A percentile compares a stretch with the other conserved stretches of the same genome.
Evolutionary conservation across 2,329 filamentous ascomycete genomes (phyloP).

Genomic region (Conoideocrella luteorostrata): DNA sequence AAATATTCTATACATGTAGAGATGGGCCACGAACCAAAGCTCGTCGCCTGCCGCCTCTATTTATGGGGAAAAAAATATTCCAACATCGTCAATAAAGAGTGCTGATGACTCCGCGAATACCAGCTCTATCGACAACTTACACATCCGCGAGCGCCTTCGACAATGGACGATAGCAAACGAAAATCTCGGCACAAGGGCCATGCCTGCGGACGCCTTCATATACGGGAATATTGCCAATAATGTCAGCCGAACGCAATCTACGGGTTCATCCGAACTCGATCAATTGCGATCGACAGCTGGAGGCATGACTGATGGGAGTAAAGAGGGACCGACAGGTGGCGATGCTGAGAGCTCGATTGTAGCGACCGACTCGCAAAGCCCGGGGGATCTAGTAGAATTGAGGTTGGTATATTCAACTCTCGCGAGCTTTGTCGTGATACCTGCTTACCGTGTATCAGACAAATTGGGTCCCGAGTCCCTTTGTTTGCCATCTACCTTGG

Average conservation of each 20-base stretch:
- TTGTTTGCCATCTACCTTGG: constrained; percentile 49
- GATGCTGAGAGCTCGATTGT: constrained; percentile 20
- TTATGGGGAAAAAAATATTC: neutral
- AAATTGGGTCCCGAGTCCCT: constrained; percentile 34
- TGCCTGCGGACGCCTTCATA: constrained; percentile 20
- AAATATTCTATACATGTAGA: constrained; percentile 5
- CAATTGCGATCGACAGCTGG: constrained; percentile 17
- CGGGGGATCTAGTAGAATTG: constrained; percentile 48
- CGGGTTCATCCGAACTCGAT: constrained; percentile 25
- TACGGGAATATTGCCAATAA: constrained; percentile 23
- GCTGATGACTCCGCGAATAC: neutral
- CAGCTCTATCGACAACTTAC: constrained; percentile 6
- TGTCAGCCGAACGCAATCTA: constrained; percentile 26
- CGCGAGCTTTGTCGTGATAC: neutral
- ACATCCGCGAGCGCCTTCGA: constrained; percentile 35
- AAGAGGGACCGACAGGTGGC: constrained; percentile 21
- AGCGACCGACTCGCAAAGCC: constrained; percentile 19
- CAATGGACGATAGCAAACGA: constrained; percentile 35
- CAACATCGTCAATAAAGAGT: neutral
- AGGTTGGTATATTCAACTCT: constrained; percentile 20
- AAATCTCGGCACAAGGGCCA: constrained; percentile 12
- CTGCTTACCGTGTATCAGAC: constrained; percentile 16
- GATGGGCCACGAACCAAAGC: constrained; percentile 12
- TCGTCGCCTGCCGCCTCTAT: neutral
- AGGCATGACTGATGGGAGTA: constrained; percentile 18